Percentiles rank a stretch among this genome's conserved stretches.
phyloP scores from a whole-genome alignment of 805 yeast species.

The Candida sithepensis region DNA sequence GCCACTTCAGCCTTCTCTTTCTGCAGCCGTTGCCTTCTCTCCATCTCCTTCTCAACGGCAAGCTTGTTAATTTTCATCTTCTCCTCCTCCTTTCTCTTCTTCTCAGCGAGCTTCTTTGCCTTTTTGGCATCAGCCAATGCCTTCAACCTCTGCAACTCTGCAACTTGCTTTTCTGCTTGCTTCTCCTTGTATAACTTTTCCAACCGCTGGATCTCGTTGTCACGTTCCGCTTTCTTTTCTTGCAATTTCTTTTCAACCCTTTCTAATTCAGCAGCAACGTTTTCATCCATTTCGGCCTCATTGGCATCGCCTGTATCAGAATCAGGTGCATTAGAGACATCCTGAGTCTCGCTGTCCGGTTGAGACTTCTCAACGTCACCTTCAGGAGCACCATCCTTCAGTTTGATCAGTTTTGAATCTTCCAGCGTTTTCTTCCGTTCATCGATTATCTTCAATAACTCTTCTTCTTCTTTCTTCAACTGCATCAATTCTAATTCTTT shows the following conservation, averaged over 20 bases:
- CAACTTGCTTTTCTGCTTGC: conserved; percentile 17
- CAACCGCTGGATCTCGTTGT: conserved; percentile 21
- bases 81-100: conserved; percentile 19
- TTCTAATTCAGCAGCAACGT: not conserved
- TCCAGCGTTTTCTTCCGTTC: conserved; percentile 6
- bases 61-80: conserved; percentile 16
- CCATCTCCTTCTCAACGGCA: conserved; percentile 29
- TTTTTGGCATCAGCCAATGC: conserved; percentile 25
- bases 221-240: conserved; percentile 24
- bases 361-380: conserved; percentile 6
- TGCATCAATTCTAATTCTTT: conserved; percentile 6
- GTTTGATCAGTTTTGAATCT: not conserved
- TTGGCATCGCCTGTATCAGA: conserved; percentile 3
- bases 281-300: conserved; percentile 1
- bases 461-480: conserved; percentile 8
- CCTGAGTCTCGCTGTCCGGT: conserved; percentile 9
- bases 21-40: conserved; percentile 22
- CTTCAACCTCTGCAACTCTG: conserved; percentile 31
- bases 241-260: conserved; percentile 1
- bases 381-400: conserved; percentile 1
- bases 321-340: conserved; percentile 11
- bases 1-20: conserved; percentile 23
- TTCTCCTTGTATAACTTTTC: conserved; percentile 21
- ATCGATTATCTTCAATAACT: conserved; percentile 6
- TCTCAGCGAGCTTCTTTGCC: conserved; percentile 18